These are phyloP conservation scores for Hypoxylon fuscum DNA, from an alignment of 495 filamentous ascomycete species.

Conservation along the genomic window DNA sequence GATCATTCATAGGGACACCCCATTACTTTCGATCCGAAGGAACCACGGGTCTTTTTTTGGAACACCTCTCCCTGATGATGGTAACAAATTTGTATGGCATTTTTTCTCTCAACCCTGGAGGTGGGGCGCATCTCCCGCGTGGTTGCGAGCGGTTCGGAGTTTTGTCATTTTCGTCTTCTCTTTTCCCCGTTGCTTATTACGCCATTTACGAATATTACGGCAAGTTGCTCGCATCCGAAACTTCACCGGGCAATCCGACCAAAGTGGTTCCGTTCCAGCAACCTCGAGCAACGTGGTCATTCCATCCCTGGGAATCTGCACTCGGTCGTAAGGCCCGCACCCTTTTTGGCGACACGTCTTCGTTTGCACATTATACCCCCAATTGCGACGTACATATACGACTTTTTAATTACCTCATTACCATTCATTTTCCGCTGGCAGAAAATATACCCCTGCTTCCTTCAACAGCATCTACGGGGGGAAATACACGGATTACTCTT, in stretches of 20 bases:
- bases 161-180: constrained; percentile 37
- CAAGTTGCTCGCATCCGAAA: constrained; percentile 25
- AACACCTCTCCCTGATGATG: constrained; percentile 21
- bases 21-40: constrained; percentile 27
- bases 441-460: constrained; percentile 35
- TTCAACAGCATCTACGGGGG: constrained; percentile 31
- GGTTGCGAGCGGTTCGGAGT: constrained; percentile 44
- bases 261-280: constrained; percentile 5
- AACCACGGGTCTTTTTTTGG: constrained; percentile 23
- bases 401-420: constrained; percentile 24
- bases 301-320: constrained; percentile 35
- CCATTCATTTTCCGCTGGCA: constrained; percentile 35
- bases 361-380: constrained; percentile 45
- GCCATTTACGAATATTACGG: constrained; percentile 41
- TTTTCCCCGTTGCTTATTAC: constrained; percentile 28
- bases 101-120: constrained; percentile 34
- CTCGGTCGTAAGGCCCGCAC: constrained; percentile 31
- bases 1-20: constrained; percentile 7
- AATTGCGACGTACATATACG: constrained; percentile 40
- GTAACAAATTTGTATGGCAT: constrained; percentile 40
- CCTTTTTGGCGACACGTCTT: constrained; percentile 25
- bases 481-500: constrained; percentile 5
- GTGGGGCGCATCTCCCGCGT: constrained; percentile 36
- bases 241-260: constrained; percentile 11
- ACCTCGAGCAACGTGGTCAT: constrained; percentile 43